A percentile compares a stretch with the other conserved stretches of the same genome.
Conservation (phyloP, 371 early-diverging fungal species). For the Mucor velutinosus region DNA sequence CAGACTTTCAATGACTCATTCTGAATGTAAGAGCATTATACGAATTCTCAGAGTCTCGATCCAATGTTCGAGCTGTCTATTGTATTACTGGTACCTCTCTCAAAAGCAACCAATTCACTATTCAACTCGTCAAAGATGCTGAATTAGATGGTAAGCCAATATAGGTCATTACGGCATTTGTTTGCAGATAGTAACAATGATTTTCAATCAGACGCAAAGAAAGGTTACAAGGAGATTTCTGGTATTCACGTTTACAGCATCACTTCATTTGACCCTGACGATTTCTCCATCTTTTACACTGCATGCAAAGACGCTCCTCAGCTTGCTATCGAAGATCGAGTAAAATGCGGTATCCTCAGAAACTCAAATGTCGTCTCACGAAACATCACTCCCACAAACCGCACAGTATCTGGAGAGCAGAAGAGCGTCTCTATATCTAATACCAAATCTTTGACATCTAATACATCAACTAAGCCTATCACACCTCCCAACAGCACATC, state of each 20-base stretch:
- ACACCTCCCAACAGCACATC: neutral
- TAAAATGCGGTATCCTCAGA: constrained; percentile 14
- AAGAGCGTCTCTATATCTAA: neutral
- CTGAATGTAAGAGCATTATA: constrained; percentile 11
- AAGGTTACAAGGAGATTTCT: constrained; percentile 4
- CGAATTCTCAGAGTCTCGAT: constrained; percentile 11
- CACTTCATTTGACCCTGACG: neutral
- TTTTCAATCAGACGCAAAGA: constrained; percentile 8
- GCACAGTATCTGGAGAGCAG: neutral
- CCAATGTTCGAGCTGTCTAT: constrained; percentile 7
- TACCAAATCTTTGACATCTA: neutral
- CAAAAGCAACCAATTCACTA: constrained; percentile 2
- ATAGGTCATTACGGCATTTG: too few relatives aligned
- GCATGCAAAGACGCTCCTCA: constrained; percentile 13
- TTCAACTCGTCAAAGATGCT: constrained; percentile 15
- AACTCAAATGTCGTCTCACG: neutral
- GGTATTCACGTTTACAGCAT: constrained; percentile 22
- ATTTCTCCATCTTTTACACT: constrained; percentile 10
- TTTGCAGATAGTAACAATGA: neutral
- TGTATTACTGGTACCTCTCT: constrained; percentile 15
- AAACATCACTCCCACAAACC: neutral
- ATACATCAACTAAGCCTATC: neutral
- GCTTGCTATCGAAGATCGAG: constrained; percentile 10
- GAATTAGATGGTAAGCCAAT: constrained; percentile 19
- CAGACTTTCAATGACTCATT: neutral